Evolutionary conservation across 2,329 filamentous ascomycete species (phyloP).

Genomic region (Immersiporthe knoxdaviesiana): DNA sequence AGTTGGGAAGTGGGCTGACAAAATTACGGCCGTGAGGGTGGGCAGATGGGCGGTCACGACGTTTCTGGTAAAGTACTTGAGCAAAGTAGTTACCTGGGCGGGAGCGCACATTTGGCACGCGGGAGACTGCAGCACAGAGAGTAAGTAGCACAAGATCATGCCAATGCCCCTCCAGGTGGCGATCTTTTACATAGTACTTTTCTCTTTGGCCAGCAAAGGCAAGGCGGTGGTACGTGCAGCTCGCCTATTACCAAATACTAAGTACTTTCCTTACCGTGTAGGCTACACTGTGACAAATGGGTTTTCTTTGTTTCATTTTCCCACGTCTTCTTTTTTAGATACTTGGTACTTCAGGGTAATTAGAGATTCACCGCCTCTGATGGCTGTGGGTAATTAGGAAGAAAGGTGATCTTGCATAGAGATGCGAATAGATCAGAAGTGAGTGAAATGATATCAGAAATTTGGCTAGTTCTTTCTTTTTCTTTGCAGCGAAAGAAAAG

Average conservation of each 20-base stretch:
- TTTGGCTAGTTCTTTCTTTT: not conserved
- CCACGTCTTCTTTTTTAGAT: not conserved
- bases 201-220: not conserved
- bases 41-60: conserved; percentile 8
- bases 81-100: not conserved
- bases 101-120: conserved; percentile 14
- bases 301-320: not conserved
- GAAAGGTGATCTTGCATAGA: not conserved
- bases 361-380: not conserved
- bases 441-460: not conserved
- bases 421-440: not conserved
- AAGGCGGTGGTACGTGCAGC: not conserved
- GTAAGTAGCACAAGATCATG: conserved; percentile 23
- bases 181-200: not conserved
- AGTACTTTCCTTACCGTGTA: not conserved
- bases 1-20: not conserved
- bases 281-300: not conserved
- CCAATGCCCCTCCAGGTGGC: not conserved
- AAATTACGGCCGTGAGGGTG: conserved; percentile 24
- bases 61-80: not conserved
- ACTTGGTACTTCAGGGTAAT: too few relatives aligned
- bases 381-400: not conserved
- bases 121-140: conserved; percentile 5
- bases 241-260: not conserved
- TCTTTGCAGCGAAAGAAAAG: not conserved